Conservation (phyloP, 2,329 filamentous ascomycete species). For the Rachicladosporium sp. region DNA sequence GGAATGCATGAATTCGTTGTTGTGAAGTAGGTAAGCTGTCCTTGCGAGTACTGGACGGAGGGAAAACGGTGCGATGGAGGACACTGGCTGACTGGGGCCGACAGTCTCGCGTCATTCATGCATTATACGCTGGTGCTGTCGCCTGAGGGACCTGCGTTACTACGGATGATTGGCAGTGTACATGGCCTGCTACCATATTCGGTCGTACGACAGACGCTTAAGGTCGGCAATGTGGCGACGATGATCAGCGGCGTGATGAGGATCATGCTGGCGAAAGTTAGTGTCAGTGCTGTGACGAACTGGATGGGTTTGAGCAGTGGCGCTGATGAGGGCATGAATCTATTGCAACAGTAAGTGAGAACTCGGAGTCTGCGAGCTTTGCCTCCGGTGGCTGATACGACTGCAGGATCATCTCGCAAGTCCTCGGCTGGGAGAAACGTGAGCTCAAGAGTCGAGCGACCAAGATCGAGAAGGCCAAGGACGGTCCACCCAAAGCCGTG, state of each 20-base stretch:
- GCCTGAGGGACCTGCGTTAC: conserved; percentile 61
- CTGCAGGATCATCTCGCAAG: conserved; percentile 56
- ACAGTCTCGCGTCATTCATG: conserved; percentile 58
- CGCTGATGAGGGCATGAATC: conserved; percentile 67
- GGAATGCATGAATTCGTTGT: conserved; percentile 56
- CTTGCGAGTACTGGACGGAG: no score
- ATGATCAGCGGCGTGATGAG: conserved; percentile 69
- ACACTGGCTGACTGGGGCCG: conserved; percentile 3
- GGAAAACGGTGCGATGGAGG: no score
- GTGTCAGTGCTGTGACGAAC: conserved; percentile 61
- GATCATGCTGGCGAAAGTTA: conserved; percentile 65
- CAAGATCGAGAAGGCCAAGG: conserved; percentile 51
- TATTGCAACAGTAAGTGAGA: conserved; percentile 49
- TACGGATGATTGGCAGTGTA: conserved; percentile 57
- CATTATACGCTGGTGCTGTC: conserved; percentile 63
- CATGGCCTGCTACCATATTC: conserved; percentile 61
- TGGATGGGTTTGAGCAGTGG: conserved; percentile 63
- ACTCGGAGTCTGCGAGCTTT: neutral
- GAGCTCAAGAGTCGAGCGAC: conserved; percentile 56
- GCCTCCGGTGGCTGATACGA: neutral
- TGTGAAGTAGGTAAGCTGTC: conserved; percentile 46
- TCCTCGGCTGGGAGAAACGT: conserved; percentile 58
- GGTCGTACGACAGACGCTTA: conserved; percentile 59
- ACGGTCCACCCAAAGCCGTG: conserved; percentile 47
- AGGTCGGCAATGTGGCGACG: conserved; percentile 64